phyloP scores from a whole-genome alignment of 106 monocot genomes.

The Acorus gramineus region DNA sequence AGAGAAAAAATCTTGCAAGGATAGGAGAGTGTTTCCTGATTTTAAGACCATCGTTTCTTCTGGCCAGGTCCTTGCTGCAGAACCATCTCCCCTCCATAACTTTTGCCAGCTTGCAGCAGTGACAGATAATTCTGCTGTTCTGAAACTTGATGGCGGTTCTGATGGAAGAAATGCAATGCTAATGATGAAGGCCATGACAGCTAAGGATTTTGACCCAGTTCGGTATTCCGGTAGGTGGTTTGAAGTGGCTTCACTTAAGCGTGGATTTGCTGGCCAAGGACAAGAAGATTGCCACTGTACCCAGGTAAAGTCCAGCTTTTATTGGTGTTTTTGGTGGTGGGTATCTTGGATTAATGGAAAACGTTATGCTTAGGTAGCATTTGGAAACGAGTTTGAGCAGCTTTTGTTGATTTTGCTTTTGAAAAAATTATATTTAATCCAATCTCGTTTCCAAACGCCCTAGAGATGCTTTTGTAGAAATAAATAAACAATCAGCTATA shows the following conservation, averaged over 20 bases:
- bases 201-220: constrained; percentile 74
- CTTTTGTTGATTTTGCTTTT: too few relatives aligned
- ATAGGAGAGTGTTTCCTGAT: background rate
- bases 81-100: constrained; percentile 14
- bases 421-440: too few relatives aligned
- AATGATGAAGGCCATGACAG: constrained; percentile 86
- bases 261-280: constrained; percentile 90
- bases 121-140: constrained; percentile 13
- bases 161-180: constrained; percentile 22
- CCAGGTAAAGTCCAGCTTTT: constrained; percentile 30
- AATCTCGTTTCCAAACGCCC: too few relatives aligned
- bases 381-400: too few relatives aligned
- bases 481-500: too few relatives aligned
- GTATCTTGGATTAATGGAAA: too few relatives aligned
- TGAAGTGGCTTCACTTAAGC: constrained; percentile 94
- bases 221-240: constrained; percentile 96
- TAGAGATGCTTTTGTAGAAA: too few relatives aligned
- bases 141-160: constrained; percentile 25
- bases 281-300: constrained; percentile 97
- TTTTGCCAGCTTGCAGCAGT: constrained; percentile 44
- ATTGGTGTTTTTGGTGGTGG: too few relatives aligned
- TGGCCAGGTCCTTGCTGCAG: constrained; percentile 51
- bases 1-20: background rate
- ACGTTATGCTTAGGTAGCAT: too few relatives aligned
- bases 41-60: constrained; percentile 2